phyloP scores from a whole-genome alignment of 73 alveolate species.

The Paramecium biaurelia region DNA sequence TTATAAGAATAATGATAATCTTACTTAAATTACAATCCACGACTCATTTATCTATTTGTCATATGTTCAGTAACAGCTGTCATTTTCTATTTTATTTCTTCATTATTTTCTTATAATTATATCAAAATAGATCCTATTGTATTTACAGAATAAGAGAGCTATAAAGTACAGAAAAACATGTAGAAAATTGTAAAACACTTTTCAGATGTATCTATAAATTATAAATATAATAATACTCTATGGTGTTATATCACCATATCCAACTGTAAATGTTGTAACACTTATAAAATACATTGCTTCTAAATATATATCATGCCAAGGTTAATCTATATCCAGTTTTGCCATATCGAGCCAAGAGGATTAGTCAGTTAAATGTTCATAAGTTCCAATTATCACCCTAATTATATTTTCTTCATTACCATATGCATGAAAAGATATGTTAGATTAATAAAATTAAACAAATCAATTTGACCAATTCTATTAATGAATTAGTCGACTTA shows the following conservation, averaged over 20 bases:
- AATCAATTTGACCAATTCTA: neutral
- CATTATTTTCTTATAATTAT: neutral
- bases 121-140: slow-evolving; percentile 47
- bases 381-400: neutral
- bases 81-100: slow-evolving; percentile 5
- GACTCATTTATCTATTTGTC: slow-evolving; percentile 23
- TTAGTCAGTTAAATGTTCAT: neutral
- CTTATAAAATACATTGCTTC: slow-evolving; percentile 8
- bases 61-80: slow-evolving; percentile 24
- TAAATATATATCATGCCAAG: neutral
- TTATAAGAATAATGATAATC: neutral
- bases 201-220: neutral
- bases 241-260: slow-evolving; percentile 38
- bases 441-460: neutral
- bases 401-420: neutral
- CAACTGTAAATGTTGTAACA: slow-evolving; percentile 33
- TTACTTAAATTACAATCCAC: slow-evolving; percentile 4
- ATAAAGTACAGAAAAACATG: slow-evolving; percentile 23
- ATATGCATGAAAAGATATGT: neutral
- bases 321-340: neutral
- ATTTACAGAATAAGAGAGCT: slow-evolving; percentile 44
- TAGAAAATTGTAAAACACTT: neutral
- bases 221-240: neutral
- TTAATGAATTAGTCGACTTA: neutral
- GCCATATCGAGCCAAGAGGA: neutral